Evolutionary conservation across 345 rosid species (phyloP).

Genomic region (Kandelia obovata): DNA sequence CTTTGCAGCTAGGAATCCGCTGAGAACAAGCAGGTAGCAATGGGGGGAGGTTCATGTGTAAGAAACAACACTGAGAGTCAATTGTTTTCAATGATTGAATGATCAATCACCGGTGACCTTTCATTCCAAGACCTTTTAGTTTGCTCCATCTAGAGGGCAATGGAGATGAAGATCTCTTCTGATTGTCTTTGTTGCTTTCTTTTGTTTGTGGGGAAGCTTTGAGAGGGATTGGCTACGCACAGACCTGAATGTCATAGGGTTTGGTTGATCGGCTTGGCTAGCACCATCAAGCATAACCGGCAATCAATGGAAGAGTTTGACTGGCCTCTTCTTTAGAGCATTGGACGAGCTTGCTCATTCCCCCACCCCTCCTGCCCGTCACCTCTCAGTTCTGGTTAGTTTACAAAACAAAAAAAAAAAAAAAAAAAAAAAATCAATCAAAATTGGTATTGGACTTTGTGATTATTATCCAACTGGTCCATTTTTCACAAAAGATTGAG

Average conservation of each 20-base stretch:
- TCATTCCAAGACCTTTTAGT: too few relatives aligned
- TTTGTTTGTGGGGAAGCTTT: slow-evolving; percentile 40
- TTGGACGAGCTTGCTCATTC: slow-evolving; percentile 91
- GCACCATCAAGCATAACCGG: slow-evolving; percentile 93
- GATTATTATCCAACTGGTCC: too few relatives aligned
- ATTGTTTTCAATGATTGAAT: not conserved
- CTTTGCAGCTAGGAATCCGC: slow-evolving; percentile 52
- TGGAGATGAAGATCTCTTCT: too few relatives aligned
- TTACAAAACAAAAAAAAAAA: too few relatives aligned
- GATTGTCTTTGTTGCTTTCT: too few relatives aligned
- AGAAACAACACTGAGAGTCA: not conserved
- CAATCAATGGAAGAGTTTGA: slow-evolving; percentile 75
- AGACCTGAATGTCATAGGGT: slow-evolving; percentile 78
- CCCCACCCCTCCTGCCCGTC: slow-evolving; percentile 74
- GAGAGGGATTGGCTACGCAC: slow-evolving; percentile 75
- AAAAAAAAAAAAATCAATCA: too few relatives aligned
- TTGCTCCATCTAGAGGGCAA: too few relatives aligned
- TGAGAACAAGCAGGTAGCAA: slow-evolving; percentile 42
- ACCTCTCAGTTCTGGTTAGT: slow-evolving; percentile 63
- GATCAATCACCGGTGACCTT: too few relatives aligned
- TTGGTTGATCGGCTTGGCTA: slow-evolving; percentile 83
- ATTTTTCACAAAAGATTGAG: too few relatives aligned
- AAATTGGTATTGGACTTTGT: too few relatives aligned
- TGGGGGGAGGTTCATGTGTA: slow-evolving; percentile 65
- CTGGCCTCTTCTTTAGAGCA: slow-evolving; percentile 90